Percentiles rank a stretch among this genome's conserved stretches.
phyloP scores from a whole-genome alignment of 2,329 filamentous ascomycete species.

The Stemphylium beticola region DNA sequence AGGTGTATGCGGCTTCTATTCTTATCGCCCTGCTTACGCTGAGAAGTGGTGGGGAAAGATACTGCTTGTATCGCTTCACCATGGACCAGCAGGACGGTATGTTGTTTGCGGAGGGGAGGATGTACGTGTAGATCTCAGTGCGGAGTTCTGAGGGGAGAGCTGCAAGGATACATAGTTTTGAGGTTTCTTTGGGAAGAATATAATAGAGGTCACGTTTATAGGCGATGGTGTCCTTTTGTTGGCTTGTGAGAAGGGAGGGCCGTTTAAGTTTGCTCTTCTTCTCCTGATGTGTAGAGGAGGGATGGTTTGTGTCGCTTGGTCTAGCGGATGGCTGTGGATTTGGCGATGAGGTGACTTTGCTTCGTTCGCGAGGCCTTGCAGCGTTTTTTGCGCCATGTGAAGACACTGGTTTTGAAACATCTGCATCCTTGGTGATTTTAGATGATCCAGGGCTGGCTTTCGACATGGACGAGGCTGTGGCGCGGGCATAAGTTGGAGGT shows the following conservation, averaged over 20 bases:
- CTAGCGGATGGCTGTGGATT: not conserved
- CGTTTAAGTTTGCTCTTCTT: conserved; percentile 8
- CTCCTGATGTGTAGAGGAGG: not conserved
- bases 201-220: conserved; percentile 9
- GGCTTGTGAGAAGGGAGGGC: conserved; percentile 6
- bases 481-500: conserved; percentile 27
- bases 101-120: conserved; percentile 10
- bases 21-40: conserved; percentile 33
- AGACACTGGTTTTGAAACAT: not conserved
- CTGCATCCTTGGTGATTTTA: not conserved
- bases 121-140: conserved; percentile 9
- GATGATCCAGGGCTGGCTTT: conserved; percentile 6
- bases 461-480: conserved; percentile 23
- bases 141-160: conserved; percentile 11
- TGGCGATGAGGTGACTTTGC: not conserved
- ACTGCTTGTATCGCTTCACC: not conserved
- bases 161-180: conserved; percentile 4
- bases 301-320: not conserved
- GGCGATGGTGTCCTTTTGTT: conserved; percentile 1
- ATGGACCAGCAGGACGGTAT: not conserved
- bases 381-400: not conserved
- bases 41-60: conserved; percentile 13
- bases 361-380: not conserved
- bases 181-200: conserved; percentile 3
- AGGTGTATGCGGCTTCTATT: conserved; percentile 37